These are phyloP conservation scores for Sphaceloma murrayae DNA, from an alignment of 2,329 filamentous ascomycete genomes.

Conservation along the genomic window DNA sequence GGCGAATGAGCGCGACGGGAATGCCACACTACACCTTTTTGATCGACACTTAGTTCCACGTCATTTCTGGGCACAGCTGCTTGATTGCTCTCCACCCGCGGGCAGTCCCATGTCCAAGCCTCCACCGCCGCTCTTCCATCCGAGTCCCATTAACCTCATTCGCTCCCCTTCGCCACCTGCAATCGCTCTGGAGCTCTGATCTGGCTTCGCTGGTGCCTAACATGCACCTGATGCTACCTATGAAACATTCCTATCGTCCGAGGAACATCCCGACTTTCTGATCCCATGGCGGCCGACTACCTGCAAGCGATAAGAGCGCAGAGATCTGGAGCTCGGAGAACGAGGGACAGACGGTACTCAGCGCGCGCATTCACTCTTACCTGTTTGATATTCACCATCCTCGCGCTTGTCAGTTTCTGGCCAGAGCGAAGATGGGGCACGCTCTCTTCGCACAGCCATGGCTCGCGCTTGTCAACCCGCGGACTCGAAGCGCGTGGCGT, in stretches of 20 bases:
- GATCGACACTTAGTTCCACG: conserved; percentile 2
- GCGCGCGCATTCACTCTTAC: conserved; percentile 20
- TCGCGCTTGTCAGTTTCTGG: conserved; percentile 17
- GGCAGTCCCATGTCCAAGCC: conserved; percentile 7
- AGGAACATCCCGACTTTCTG: neutral
- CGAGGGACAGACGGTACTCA: conserved; percentile 9
- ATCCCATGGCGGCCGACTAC: conserved; percentile 11
- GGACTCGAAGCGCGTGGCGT: conserved; percentile 11
- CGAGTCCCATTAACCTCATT: neutral
- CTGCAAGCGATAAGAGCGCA: neutral
- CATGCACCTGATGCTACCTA: conserved; percentile 13
- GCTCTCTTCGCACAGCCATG: neutral
- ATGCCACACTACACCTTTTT: too few species aligned
- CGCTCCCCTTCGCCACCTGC: neutral
- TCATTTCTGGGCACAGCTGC: conserved; percentile 6
- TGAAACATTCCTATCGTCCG: conserved; percentile 10
- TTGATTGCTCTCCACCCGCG: neutral
- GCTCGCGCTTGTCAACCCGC: neutral
- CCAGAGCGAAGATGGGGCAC: neutral
- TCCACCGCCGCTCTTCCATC: conserved; percentile 3
- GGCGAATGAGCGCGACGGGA: too few species aligned
- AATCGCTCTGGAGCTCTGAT: neutral
- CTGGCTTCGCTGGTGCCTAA: conserved; percentile 10
- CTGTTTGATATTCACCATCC: conserved; percentile 14
- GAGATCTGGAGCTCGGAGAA: conserved; percentile 6